Evolutionary conservation across 306 rosid species (phyloP).

Genomic region (Prosopis cineraria): DNA sequence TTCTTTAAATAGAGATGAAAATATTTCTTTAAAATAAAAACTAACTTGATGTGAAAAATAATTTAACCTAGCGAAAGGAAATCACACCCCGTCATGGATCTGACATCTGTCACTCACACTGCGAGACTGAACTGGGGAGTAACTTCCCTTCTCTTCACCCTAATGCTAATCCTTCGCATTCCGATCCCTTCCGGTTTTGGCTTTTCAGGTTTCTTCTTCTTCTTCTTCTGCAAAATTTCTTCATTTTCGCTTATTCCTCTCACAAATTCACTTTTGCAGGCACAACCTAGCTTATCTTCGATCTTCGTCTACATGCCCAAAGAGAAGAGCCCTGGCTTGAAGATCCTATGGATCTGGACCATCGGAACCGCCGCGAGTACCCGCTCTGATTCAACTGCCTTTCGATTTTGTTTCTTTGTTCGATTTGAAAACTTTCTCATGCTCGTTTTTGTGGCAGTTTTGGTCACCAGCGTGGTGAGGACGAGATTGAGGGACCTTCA

Average conservation of each 20-base stretch:
- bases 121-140: background rate
- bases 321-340: conserved; percentile 77
- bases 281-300: background rate
- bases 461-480: conserved; percentile 59
- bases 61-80: background rate
- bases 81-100: background rate
- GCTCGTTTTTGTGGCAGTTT: conserved; percentile 40
- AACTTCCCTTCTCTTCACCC: background rate
- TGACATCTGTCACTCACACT: too few species aligned
- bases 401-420: background rate
- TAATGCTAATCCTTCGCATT: background rate
- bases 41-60: too few species aligned
- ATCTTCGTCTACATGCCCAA: conserved; percentile 43
- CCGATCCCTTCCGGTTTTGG: background rate
- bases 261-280: background rate
- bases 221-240: background rate
- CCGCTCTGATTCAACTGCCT: background rate
- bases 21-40: too few species aligned
- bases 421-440: background rate
- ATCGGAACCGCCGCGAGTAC: conserved; percentile 82
- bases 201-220: background rate
- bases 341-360: conserved; percentile 90
- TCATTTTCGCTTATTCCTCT: background rate
- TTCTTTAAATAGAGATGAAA: too few species aligned
- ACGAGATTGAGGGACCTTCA: conserved; percentile 64